Evolutionary conservation across 495 filamentous ascomycete species (phyloP).

Genomic region (Bryoglossum gracile): DNA sequence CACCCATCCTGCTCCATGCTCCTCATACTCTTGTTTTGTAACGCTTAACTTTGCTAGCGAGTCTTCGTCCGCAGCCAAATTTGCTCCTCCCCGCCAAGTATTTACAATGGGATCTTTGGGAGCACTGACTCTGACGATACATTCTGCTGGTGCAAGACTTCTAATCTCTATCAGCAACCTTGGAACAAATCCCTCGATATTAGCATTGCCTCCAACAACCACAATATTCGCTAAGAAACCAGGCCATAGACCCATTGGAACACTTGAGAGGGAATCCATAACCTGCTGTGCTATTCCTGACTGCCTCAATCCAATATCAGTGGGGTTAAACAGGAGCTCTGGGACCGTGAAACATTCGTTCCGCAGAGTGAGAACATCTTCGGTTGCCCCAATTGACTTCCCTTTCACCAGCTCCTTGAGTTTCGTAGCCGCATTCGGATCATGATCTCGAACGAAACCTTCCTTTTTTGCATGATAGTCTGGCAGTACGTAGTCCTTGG

Average conservation of each 20-base stretch:
- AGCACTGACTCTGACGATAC: slow-evolving; percentile 62
- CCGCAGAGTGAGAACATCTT: slow-evolving; percentile 78
- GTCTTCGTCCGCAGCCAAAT: slow-evolving; percentile 61
- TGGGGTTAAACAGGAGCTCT: slow-evolving; percentile 80
- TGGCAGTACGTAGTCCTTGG: slow-evolving; percentile 87
- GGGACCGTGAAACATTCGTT: slow-evolving; percentile 91
- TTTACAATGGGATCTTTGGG: slow-evolving; percentile 70
- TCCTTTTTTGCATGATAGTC: slow-evolving; percentile 72
- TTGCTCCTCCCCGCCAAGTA: slow-evolving; percentile 78
- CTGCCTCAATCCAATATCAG: slow-evolving; percentile 80
- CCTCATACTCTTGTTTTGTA: slow-evolving; percentile 82
- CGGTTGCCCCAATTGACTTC: slow-evolving; percentile 49
- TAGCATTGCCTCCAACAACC: slow-evolving; percentile 78
- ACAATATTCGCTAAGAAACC: slow-evolving; percentile 80
- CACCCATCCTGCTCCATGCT: slow-evolving; percentile 74
- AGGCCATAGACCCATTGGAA: slow-evolving; percentile 72
- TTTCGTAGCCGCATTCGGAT: slow-evolving; percentile 51
- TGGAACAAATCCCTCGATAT: slow-evolving; percentile 74
- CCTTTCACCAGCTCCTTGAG: slow-evolving; percentile 50
- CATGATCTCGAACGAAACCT: slow-evolving; percentile 71
- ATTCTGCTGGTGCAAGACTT: slow-evolving; percentile 67
- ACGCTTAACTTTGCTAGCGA: slow-evolving; percentile 56
- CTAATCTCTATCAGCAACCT: slow-evolving; percentile 74
- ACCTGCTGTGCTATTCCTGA: slow-evolving; percentile 75
- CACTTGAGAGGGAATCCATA: slow-evolving; percentile 66